A percentile compares a stretch with the other conserved stretches of the same genome.
Conservation (phyloP, 83 land plant species). For the Larix sibirica region DNA sequence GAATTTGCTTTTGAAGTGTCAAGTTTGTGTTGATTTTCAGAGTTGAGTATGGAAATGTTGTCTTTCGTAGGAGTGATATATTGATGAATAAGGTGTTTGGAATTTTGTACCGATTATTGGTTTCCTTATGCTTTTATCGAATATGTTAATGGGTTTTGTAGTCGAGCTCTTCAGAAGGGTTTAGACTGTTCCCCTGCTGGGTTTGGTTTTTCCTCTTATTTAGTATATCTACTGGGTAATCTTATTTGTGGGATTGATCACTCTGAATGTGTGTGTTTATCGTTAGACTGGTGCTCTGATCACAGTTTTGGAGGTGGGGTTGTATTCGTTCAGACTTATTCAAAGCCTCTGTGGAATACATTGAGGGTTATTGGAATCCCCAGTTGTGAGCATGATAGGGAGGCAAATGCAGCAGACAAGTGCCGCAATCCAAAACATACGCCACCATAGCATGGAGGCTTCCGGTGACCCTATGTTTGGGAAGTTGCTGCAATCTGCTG, state of each 20-base stretch:
- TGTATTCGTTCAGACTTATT: background rate
- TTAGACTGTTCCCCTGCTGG: no score
- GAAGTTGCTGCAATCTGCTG: slow-evolving; percentile 48
- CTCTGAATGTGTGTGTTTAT: background rate
- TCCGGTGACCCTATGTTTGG: slow-evolving; percentile 1
- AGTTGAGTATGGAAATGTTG: no score
- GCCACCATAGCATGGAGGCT: slow-evolving; percentile 19
- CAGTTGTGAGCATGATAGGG: slow-evolving; percentile 33
- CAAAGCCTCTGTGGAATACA: background rate
- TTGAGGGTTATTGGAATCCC: background rate
- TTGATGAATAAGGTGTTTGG: no score
- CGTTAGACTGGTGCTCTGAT: background rate
- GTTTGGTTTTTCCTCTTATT: no score
- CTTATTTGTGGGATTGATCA: slow-evolving; percentile 3
- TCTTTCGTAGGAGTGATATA: no score
- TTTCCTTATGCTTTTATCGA: no score
- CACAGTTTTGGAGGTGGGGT: background rate
- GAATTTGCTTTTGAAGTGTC: no score
- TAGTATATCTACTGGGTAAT: no score
- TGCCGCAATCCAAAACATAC: slow-evolving; percentile 31
- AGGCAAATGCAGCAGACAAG: slow-evolving; percentile 33
- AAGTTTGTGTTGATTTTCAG: no score
- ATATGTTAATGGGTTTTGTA: no score
- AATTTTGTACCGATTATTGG: no score
- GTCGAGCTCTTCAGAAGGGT: no score